These are phyloP conservation scores for Gonium pectorale DNA, from an alignment of 139 green algal species.

Conservation along the genomic window DNA sequence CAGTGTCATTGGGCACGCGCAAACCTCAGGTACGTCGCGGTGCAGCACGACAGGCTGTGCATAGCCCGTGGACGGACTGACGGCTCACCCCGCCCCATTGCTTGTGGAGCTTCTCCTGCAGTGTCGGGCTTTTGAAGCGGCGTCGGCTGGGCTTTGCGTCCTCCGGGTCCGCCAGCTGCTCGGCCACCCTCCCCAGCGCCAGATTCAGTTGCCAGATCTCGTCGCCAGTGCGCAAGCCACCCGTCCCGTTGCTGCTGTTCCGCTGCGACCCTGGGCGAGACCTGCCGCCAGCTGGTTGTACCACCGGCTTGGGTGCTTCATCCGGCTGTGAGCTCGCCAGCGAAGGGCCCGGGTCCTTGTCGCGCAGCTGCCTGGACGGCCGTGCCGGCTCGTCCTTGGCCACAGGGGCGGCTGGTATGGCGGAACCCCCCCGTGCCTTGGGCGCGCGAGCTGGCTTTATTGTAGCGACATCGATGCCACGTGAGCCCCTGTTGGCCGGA, in stretches of 20 bases:
- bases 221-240: neutral
- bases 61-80: neutral
- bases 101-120: conserved; percentile 36
- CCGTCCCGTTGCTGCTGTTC: neutral
- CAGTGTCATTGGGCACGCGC: no score
- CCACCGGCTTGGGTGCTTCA: no score
- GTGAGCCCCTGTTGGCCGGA: no score
- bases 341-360: no score
- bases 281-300: neutral
- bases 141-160: neutral
- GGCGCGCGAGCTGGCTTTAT: no score
- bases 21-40: no score
- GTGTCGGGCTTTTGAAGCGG: neutral
- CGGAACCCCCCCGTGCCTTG: no score
- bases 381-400: no score
- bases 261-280: neutral
- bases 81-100: conserved; percentile 29
- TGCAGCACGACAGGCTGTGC: neutral
- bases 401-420: no score
- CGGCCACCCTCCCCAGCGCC: neutral
- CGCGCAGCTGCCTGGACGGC: no score
- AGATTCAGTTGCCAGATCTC: conserved; percentile 33
- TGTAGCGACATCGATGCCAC: no score
- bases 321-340: no score
- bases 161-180: conserved; percentile 18